phyloP scores from a whole-genome alignment of 2,329 filamentous ascomycete species.

The Penicillium sp. region DNA sequence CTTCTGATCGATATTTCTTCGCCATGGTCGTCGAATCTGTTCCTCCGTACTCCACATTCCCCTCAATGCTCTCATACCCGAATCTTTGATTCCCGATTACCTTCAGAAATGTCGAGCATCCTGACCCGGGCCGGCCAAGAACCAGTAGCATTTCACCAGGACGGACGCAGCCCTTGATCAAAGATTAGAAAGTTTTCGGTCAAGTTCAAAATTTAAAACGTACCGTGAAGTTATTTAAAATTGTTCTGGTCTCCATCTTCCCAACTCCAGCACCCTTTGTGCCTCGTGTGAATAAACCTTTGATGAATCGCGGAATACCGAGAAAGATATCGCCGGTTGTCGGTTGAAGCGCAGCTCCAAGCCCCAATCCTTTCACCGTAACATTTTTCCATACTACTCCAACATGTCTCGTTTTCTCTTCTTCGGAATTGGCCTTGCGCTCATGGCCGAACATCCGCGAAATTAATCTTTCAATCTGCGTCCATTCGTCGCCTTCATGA shows the following conservation, averaged over 20 bases:
- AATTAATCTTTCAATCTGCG: conserved; percentile 55
- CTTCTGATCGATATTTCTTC: conserved; percentile 53
- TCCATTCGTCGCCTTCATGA: conserved; percentile 34
- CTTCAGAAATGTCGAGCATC: conserved; percentile 83
- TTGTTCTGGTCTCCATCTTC: conserved; percentile 63
- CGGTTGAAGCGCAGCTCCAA: conserved; percentile 65
- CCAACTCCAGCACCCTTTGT: conserved; percentile 32
- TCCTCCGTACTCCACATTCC: conserved; percentile 60
- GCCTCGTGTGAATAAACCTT: conserved; percentile 45
- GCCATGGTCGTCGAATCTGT: conserved; percentile 56
- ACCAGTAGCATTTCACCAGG: conserved; percentile 48
- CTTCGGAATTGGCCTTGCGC: conserved; percentile 67
- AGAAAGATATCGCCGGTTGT: conserved; percentile 62
- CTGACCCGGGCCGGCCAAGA: conserved; percentile 47
- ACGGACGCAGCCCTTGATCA: conserved; percentile 42
- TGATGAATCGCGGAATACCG: conserved; percentile 52
- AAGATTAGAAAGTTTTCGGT: not conserved
- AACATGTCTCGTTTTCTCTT: conserved; percentile 70
- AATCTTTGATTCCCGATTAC: conserved; percentile 71
- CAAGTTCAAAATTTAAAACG: not conserved
- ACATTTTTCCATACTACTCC: conserved; percentile 73
- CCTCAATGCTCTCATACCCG: conserved; percentile 64
- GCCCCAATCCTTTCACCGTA: conserved; percentile 70
- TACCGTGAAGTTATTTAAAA: conserved; percentile 66
- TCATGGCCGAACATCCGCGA: conserved; percentile 72